A percentile compares a stretch with the other conserved stretches of the same genome.
phyloP scores from a whole-genome alignment of 805 yeast genomes.

The Ogataea glucozyma region DNA sequence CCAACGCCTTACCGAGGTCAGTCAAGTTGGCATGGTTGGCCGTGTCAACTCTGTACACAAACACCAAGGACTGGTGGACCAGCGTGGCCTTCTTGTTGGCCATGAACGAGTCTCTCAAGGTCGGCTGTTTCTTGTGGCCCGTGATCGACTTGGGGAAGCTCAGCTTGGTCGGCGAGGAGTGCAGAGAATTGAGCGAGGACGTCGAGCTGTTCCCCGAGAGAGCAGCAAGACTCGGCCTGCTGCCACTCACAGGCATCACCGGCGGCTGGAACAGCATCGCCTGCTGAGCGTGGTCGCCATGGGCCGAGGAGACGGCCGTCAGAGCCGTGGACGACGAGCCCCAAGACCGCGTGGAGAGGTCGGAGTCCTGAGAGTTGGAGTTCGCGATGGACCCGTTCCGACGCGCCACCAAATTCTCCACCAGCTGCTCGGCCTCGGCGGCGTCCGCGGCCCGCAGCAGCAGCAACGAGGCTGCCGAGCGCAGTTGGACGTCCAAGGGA shows the following conservation, averaged over 20 bases:
- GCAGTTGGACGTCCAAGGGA: constrained; percentile 23
- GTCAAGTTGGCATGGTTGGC: neutral
- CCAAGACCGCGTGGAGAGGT: constrained; percentile 20
- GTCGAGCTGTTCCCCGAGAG: constrained; percentile 6
- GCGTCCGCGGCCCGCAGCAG: constrained; percentile 10
- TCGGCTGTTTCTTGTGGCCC: constrained; percentile 2
- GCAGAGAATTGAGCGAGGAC: constrained; percentile 7
- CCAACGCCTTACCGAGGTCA: constrained; percentile 13
- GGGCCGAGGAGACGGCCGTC: constrained; percentile 17
- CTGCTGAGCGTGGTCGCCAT: constrained; percentile 1
- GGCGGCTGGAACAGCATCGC: constrained; percentile 11
- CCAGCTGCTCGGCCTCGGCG: constrained; percentile 13
- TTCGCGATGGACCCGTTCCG: constrained; percentile 22
- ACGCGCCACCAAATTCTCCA: constrained; percentile 10
- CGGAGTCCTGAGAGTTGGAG: constrained; percentile 29
- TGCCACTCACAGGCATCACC: constrained; percentile 9
- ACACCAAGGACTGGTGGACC: constrained; percentile 14
- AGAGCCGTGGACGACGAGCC: constrained; percentile 18
- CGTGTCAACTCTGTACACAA: constrained; percentile 9
- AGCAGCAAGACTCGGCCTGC: constrained; percentile 1
- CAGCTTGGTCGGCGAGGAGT: constrained; percentile 9
- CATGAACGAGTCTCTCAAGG: constrained; percentile 7
- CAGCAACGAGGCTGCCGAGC: constrained; percentile 9
- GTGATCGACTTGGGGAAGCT: constrained; percentile 10
- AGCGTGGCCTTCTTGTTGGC: constrained; percentile 10